These are phyloP conservation scores for Chaetomiaceae sp. DNA, from an alignment of 2,329 filamentous ascomycete genomes.

Conservation along the genomic window DNA sequence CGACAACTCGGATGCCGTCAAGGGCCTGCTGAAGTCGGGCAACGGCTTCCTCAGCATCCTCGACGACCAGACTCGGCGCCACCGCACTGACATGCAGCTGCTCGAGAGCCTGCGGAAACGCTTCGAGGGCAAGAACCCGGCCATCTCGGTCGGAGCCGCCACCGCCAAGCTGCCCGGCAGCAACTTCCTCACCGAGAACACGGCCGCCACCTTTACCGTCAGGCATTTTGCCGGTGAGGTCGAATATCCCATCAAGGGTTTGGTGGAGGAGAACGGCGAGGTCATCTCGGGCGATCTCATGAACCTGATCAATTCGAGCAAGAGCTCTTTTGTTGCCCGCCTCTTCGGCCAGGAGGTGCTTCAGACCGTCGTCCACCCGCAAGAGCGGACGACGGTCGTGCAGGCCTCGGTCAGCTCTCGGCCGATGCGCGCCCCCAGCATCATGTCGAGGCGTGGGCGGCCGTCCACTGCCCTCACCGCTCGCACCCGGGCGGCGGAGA, in stretches of 20 bases:
- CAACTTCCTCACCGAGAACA: slow-evolving; percentile 83
- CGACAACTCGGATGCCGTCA: slow-evolving; percentile 92
- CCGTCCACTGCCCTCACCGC: slow-evolving; percentile 34
- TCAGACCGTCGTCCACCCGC: slow-evolving; percentile 87
- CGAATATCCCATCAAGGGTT: slow-evolving; percentile 80
- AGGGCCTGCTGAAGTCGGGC: slow-evolving; percentile 82
- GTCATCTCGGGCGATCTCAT: slow-evolving; percentile 93
- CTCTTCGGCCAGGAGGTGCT: slow-evolving; percentile 95
- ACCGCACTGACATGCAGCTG: slow-evolving; percentile 83
- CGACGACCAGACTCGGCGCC: slow-evolving; percentile 89
- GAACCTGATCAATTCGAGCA: slow-evolving; percentile 84
- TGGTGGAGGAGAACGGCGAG: slow-evolving; percentile 94
- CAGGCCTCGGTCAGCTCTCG: slow-evolving; percentile 96
- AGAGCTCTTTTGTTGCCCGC: slow-evolving; percentile 81
- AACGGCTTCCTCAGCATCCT: slow-evolving; percentile 92
- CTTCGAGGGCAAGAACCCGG: slow-evolving; percentile 90
- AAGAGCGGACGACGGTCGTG: slow-evolving; percentile 85
- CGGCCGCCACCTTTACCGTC: slow-evolving; percentile 76
- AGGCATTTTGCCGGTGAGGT: slow-evolving; percentile 96
- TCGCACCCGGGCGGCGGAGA: slow-evolving; percentile 27
- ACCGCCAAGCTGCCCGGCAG: slow-evolving; percentile 76
- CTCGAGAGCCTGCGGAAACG: slow-evolving; percentile 86
- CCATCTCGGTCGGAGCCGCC: slow-evolving; percentile 72
- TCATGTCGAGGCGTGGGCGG: slow-evolving; percentile 74
- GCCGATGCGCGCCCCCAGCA: slow-evolving; percentile 84